phyloP scores from a whole-genome alignment of 495 filamentous ascomycete species.

The Elasticomyces elasticus region DNA sequence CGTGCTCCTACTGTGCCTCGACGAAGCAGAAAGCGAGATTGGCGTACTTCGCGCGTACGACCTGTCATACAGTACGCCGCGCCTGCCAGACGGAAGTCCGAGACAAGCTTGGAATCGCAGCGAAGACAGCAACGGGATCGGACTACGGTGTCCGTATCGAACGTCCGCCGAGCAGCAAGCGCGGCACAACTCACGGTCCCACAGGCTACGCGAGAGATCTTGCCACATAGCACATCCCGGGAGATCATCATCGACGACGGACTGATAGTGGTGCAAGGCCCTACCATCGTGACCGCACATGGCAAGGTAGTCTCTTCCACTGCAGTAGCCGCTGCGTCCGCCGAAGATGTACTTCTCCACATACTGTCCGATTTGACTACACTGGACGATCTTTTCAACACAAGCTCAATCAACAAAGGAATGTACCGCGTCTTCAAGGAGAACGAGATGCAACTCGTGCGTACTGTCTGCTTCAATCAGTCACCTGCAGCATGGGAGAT shows the following conservation, averaged over 20 bases:
- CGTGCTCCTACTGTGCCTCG: constrained; percentile 15
- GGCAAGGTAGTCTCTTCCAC: neutral
- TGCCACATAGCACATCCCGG: neutral
- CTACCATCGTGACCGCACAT: neutral
- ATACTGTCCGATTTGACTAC: constrained; percentile 44
- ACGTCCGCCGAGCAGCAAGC: neutral
- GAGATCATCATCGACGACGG: constrained; percentile 13
- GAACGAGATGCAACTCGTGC: constrained; percentile 48
- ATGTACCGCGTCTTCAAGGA: constrained; percentile 55
- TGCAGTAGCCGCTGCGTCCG: constrained; percentile 26
- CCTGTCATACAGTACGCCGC: neutral
- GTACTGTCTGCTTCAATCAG: constrained; percentile 44
- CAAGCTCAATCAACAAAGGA: constrained; percentile 45
- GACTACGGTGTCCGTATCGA: neutral
- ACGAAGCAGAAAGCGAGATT: constrained; percentile 20
- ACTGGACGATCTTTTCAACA: constrained; percentile 49
- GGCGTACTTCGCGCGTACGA: neutral
- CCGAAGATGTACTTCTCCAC: constrained; percentile 40
- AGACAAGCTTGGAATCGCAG: neutral
- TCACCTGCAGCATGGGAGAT: constrained; percentile 58
- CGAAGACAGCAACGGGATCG: neutral
- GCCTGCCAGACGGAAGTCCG: neutral
- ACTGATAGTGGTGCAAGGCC: constrained; percentile 12
- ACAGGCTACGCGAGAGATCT: neutral
- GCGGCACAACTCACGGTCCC: neutral